Conservation (phyloP, 2,329 filamentous ascomycete genomes). For the Rutstroemia sp. region DNA sequence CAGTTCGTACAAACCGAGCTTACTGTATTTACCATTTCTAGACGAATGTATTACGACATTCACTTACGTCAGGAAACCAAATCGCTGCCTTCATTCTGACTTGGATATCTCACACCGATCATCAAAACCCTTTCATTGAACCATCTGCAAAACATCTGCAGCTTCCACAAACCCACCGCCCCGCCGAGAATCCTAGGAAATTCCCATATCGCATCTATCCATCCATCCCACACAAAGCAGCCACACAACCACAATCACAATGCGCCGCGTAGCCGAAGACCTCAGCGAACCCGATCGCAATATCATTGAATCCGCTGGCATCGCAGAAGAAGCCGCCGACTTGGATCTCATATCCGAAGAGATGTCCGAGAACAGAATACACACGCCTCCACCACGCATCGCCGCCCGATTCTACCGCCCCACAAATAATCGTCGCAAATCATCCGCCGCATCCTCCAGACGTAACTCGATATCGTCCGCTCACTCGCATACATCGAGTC, state of each 20-base stretch:
- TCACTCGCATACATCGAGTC: constrained; percentile 41
- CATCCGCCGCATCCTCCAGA: constrained; percentile 70
- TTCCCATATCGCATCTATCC: neutral
- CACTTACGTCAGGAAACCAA: neutral
- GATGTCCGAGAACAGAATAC: constrained; percentile 28
- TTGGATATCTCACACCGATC: neutral
- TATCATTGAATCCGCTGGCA: constrained; percentile 25
- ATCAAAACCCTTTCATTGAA: neutral
- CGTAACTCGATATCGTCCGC: constrained; percentile 73
- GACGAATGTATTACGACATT: neutral
- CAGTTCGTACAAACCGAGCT: neutral
- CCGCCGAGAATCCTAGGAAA: neutral
- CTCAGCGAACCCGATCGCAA: constrained; percentile 30
- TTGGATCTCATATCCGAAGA: constrained; percentile 28
- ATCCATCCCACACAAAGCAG: too few relatives aligned
- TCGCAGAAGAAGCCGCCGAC: constrained; percentile 11
- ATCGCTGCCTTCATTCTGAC: neutral
- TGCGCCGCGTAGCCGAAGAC: constrained; percentile 27
- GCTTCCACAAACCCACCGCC: constrained; percentile 4
- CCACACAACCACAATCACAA: constrained; percentile 13
- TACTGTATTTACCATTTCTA: neutral
- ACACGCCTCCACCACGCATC: constrained; percentile 66
- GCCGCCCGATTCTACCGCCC: constrained; percentile 71
- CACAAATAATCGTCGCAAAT: constrained; percentile 59
- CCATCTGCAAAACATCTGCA: constrained; percentile 1